Percentiles rank a stretch among this genome's conserved stretches.
These are phyloP conservation scores for Leccinum olivaceopallidum DNA, from an alignment of 768 basidiomycete genomes.

Conservation along the genomic window DNA sequence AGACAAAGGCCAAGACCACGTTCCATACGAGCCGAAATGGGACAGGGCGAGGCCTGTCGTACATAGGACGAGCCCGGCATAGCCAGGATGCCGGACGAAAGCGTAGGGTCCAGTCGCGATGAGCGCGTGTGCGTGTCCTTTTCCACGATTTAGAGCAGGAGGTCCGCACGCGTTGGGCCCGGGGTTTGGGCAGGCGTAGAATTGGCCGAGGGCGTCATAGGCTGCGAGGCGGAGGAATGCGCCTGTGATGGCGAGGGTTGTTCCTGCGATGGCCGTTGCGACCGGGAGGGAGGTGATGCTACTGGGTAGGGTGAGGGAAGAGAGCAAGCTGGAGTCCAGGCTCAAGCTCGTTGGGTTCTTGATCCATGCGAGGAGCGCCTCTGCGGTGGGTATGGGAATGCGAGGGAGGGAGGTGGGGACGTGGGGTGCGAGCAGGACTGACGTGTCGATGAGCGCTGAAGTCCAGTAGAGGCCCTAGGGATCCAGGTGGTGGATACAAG, in stretches of 20 bases:
- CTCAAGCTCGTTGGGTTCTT: background rate
- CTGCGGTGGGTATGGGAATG: background rate
- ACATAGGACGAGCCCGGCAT: conserved; percentile 34
- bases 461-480: conserved; percentile 21
- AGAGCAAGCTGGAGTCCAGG: background rate
- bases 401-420: background rate
- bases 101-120: conserved; percentile 31
- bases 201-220: conserved; percentile 22
- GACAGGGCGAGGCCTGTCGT: conserved; percentile 16
- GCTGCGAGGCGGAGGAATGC: conserved; percentile 42
- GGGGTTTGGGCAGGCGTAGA: conserved; percentile 21
- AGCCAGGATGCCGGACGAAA: conserved; percentile 32
- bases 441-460: conserved; percentile 9
- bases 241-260: conserved; percentile 39
- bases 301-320: background rate
- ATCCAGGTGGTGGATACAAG: background rate
- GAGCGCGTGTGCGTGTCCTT: conserved; percentile 22
- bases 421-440: conserved; percentile 13
- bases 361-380: conserved; percentile 2
- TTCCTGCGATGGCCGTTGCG: conserved; percentile 34
- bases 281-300: background rate
- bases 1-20: background rate
- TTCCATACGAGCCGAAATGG: conserved; percentile 10
- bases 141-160: background rate
- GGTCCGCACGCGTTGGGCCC: conserved; percentile 7